Percentiles rank a stretch among this genome's conserved stretches.
Evolutionary conservation across 371 early-diverging fungal genomes (phyloP).

Genomic region (Mucor piriformis): DNA sequence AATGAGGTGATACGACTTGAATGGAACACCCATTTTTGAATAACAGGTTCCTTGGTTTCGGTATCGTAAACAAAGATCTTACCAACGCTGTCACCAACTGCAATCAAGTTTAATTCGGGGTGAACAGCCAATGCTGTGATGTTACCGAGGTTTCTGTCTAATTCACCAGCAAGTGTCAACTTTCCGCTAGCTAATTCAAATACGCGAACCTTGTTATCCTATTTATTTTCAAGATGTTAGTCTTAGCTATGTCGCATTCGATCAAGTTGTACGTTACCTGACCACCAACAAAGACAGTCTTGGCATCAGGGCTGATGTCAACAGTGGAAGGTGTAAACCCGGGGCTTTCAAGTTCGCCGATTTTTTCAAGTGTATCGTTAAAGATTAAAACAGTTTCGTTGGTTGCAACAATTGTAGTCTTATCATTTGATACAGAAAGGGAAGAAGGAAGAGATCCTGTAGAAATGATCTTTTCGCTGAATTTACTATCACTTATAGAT

Average conservation of each 20-base stretch:
- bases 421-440: slow-evolving; percentile 48
- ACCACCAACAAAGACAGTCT: slow-evolving; percentile 67
- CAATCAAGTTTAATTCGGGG: slow-evolving; percentile 72
- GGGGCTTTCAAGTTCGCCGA: slow-evolving; percentile 26
- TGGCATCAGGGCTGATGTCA: slow-evolving; percentile 61
- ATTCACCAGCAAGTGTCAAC: slow-evolving; percentile 29
- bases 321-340: slow-evolving; percentile 59
- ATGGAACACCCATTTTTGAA: slow-evolving; percentile 90
- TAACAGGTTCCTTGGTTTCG: slow-evolving; percentile 52
- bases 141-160: slow-evolving; percentile 62
- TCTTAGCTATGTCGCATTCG: background rate
- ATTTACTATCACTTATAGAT: slow-evolving; percentile 19
- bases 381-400: slow-evolving; percentile 42
- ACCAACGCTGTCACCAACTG: slow-evolving; percentile 83
- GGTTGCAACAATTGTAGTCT: slow-evolving; percentile 57
- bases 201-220: slow-evolving; percentile 58
- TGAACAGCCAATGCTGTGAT: slow-evolving; percentile 81
- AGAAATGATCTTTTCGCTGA: slow-evolving; percentile 38
- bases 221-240: background rate
- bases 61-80: slow-evolving; percentile 79
- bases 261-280: slow-evolving; percentile 46
- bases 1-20: slow-evolving; percentile 82
- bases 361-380: slow-evolving; percentile 38
- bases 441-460: slow-evolving; percentile 58
- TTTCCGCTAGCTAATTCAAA: slow-evolving; percentile 30